These are phyloP conservation scores for Bipolaris sorokiniana DNA, from an alignment of 2,329 filamentous ascomycete genomes.

Conservation along the genomic window DNA sequence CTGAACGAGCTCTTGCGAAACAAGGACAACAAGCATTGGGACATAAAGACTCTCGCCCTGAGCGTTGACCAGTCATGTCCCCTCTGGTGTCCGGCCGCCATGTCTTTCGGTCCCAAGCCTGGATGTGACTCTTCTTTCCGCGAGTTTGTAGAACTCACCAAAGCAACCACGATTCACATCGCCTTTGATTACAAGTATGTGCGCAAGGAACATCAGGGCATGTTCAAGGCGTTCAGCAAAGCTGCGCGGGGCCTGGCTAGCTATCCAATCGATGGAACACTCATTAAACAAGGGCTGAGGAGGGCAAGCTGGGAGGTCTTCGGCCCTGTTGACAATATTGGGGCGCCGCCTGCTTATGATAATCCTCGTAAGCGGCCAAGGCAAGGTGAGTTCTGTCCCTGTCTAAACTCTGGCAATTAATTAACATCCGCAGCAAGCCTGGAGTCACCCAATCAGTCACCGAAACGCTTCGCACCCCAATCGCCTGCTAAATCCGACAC, in stretches of 20 bases:
- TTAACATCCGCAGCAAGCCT: constrained; percentile 6
- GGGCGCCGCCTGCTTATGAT: constrained; percentile 19
- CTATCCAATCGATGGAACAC: constrained; percentile 13
- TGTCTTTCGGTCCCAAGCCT: constrained; percentile 7
- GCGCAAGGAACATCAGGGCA: constrained; percentile 10
- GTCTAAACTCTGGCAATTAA: background rate
- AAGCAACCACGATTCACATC: constrained; percentile 14
- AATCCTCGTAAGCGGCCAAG: constrained; percentile 13
- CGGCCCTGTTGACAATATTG: constrained; percentile 8
- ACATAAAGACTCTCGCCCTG: constrained; percentile 15
- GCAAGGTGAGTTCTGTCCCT: constrained; percentile 2
- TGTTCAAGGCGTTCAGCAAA: constrained; percentile 19
- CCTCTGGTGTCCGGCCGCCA: background rate
- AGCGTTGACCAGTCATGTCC: background rate
- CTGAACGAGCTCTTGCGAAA: constrained; percentile 10
- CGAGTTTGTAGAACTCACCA: constrained; percentile 12
- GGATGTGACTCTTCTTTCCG: constrained; percentile 13
- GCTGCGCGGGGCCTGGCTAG: constrained; percentile 5
- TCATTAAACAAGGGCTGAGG: constrained; percentile 12
- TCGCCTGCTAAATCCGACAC: constrained; percentile 11
- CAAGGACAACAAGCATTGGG: constrained; percentile 14
- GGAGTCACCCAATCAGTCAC: background rate
- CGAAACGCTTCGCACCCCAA: constrained; percentile 1
- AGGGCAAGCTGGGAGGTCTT: constrained; percentile 20
- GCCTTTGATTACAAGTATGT: constrained; percentile 16